Percentiles rank a stretch among this genome's conserved stretches.
These are phyloP conservation scores for Babesia ovata DNA, from an alignment of 169 alveolate genomes.

Conservation along the genomic window DNA sequence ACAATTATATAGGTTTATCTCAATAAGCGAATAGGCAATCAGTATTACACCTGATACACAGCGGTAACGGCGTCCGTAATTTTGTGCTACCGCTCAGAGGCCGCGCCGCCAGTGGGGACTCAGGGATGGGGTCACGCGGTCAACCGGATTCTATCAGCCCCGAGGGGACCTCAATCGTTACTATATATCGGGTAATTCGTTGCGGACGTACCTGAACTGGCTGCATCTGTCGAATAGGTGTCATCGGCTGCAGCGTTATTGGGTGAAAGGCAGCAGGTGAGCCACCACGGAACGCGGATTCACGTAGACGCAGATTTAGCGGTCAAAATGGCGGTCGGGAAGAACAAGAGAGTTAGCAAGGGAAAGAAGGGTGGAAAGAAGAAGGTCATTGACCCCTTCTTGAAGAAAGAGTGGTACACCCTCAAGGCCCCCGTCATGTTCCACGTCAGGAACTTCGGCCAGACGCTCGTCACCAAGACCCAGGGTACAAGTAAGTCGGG, in stretches of 20 bases:
- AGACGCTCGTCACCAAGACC: conserved; percentile 93
- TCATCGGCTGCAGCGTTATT: conserved; percentile 11
- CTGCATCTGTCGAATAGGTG: background rate
- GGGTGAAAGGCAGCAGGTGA: conserved; percentile 21
- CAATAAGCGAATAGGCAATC: too few species aligned
- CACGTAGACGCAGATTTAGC: conserved; percentile 1
- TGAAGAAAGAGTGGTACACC: conserved; percentile 96
- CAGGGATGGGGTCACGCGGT: conserved; percentile 37
- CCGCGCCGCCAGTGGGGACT: conserved; percentile 32
- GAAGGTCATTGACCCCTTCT: conserved; percentile 95
- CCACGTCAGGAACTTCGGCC: conserved; percentile 90
- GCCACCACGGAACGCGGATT: background rate
- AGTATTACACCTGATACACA: too few species aligned
- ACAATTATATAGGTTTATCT: too few species aligned
- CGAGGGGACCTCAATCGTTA: background rate
- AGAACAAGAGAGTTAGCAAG: conserved; percentile 94
- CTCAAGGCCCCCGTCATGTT: conserved; percentile 94
- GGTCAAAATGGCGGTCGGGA: conserved; percentile 92
- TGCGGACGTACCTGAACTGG: too few species aligned
- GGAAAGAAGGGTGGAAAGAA: conserved; percentile 96
- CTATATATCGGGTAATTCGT: background rate
- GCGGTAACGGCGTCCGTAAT: too few species aligned
- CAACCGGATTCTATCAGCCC: conserved; percentile 2
- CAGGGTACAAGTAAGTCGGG: conserved; percentile 88
- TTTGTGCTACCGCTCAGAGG: background rate